Evolutionary conservation across 2,329 filamentous ascomycete genomes (phyloP).

Genomic region (Pseudogymnoascus sp.): DNA sequence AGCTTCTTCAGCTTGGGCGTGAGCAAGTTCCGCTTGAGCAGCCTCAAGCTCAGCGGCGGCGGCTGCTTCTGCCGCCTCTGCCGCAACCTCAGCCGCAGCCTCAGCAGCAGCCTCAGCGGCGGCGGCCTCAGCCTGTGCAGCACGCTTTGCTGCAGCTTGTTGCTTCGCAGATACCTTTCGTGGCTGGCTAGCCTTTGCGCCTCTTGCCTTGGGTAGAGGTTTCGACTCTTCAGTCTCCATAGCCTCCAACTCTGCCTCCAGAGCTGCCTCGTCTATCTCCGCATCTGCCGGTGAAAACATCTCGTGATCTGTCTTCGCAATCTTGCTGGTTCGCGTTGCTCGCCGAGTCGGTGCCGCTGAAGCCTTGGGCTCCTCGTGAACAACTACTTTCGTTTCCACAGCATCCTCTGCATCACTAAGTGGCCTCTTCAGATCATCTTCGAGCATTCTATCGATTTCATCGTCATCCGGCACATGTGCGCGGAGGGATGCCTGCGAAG

Average conservation of each 20-base stretch:
- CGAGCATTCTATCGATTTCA: constrained; percentile 58
- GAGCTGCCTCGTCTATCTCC: constrained; percentile 24
- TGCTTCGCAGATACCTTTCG: constrained; percentile 27
- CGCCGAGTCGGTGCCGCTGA: constrained; percentile 11
- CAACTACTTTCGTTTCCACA: constrained; percentile 32
- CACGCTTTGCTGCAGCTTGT: constrained; percentile 22
- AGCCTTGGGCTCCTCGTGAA: not conserved
- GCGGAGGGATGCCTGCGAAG: constrained; percentile 41
- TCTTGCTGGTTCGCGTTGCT: constrained; percentile 15
- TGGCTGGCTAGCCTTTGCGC: constrained; percentile 23
- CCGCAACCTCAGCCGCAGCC: not conserved
- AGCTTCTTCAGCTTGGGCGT: not conserved
- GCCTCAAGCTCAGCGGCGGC: constrained; percentile 11
- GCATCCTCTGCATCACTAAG: constrained; percentile 43
- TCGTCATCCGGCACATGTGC: constrained; percentile 49
- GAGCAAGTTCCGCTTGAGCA: not conserved
- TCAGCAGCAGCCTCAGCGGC: constrained; percentile 7
- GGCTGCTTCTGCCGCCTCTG: not conserved
- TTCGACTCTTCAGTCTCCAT: constrained; percentile 24
- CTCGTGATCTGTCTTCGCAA: constrained; percentile 15
- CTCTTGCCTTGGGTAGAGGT: constrained; percentile 24
- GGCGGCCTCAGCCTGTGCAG: constrained; percentile 18
- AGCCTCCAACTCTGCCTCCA: constrained; percentile 26
- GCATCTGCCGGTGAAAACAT: constrained; percentile 21
- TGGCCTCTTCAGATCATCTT: constrained; percentile 55